Conservation (phyloP, 768 basidiomycete species). For the Kwoniella botswanensis region DNA sequence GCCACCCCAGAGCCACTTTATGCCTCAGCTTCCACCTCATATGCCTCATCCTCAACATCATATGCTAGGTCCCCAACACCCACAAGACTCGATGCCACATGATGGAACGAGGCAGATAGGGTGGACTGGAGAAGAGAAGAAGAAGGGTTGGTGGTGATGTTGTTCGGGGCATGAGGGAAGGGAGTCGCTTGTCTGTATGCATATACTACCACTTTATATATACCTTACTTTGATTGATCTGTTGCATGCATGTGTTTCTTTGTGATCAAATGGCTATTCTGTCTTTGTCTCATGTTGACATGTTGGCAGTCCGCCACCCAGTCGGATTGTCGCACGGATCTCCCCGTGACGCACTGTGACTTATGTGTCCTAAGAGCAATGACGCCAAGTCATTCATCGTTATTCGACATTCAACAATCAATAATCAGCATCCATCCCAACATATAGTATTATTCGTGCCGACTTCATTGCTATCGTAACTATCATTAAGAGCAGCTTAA, state of each 20-base stretch:
- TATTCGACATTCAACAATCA: not conserved
- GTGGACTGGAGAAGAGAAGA: slow-evolving; percentile 32
- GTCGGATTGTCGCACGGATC: slow-evolving; percentile 12
- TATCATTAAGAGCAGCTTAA: not conserved
- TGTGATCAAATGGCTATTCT: too few species aligned
- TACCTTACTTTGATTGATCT: not conserved
- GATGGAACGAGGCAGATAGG: slow-evolving; percentile 26
- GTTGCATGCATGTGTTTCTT: slow-evolving; percentile 10
- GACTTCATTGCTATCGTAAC: not conserved
- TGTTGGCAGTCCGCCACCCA: too few species aligned
- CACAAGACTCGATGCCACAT: not conserved
- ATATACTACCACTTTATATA: slow-evolving; percentile 13
- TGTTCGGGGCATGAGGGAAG: too few species aligned
- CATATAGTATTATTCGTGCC: not conserved
- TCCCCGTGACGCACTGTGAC: not conserved
- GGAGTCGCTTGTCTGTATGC: slow-evolving; percentile 23
- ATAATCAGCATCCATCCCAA: not conserved
- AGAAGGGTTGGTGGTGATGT: slow-evolving; percentile 38
- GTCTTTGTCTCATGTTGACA: too few species aligned
- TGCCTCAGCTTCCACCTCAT: slow-evolving; percentile 29
- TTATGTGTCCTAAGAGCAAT: not conserved
- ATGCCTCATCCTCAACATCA: slow-evolving; percentile 24
- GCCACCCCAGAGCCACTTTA: slow-evolving; percentile 25
- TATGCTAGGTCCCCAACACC: slow-evolving; percentile 5
- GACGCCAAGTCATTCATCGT: slow-evolving; percentile 13